Conservation (phyloP, 2,329 filamentous ascomycete genomes). For the Apiospora saccharicola region DNA sequence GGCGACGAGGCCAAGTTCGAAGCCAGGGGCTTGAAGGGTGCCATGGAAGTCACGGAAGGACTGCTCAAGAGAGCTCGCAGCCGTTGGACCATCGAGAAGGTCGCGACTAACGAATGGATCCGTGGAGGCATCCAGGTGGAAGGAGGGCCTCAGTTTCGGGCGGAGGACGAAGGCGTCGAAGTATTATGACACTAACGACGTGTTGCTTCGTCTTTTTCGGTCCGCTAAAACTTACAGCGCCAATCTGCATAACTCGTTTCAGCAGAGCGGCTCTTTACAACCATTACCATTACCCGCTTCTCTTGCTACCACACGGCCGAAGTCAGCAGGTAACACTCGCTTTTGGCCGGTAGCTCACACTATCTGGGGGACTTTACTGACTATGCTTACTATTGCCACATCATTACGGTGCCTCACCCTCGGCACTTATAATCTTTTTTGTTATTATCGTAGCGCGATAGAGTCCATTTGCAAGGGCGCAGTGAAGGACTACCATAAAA, state of each 20-base stretch:
- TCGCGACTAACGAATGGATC: constrained; percentile 80
- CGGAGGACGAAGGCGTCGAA: constrained; percentile 65
- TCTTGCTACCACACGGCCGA: background rate
- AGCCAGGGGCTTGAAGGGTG: constrained; percentile 73
- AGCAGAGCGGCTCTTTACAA: constrained; percentile 12
- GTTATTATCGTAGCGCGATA: constrained; percentile 14
- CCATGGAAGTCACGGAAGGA: constrained; percentile 82
- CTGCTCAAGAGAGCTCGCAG: constrained; percentile 83
- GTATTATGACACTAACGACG: constrained; percentile 46
- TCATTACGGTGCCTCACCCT: background rate
- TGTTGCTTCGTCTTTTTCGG: background rate
- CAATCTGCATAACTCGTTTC: constrained; percentile 20
- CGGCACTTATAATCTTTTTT: background rate
- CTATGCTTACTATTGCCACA: constrained; percentile 14
- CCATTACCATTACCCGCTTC: constrained; percentile 4
- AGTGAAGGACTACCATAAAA: constrained; percentile 12
- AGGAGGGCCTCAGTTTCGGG: constrained; percentile 64
- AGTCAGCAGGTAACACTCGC: constrained; percentile 16
- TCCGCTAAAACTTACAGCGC: background rate
- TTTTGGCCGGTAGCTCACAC: constrained; percentile 5
- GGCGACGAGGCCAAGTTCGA: constrained; percentile 66
- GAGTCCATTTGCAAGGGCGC: constrained; percentile 12
- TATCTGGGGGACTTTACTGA: background rate
- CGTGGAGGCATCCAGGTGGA: constrained; percentile 74
- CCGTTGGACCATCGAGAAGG: constrained; percentile 77